Evolutionary conservation across 805 yeast species (phyloP), one percentile per base, ranked within the genome.

Genomic region (Naumovozyma dairenensis): DNA sequence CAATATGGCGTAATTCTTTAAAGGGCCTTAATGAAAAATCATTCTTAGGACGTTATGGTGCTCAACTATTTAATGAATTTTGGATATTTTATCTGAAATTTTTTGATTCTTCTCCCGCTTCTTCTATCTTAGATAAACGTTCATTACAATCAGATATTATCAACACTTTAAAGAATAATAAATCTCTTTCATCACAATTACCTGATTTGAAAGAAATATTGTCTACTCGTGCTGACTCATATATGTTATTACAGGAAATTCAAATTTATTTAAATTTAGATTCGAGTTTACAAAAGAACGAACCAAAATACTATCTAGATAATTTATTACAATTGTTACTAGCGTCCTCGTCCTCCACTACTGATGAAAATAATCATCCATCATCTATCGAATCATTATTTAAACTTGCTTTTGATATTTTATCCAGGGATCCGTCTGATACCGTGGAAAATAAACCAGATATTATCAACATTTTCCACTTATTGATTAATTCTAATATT

Each of bases 1-100:
- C 50, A 3, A 38, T 63, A 7, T 51, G 67, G 53, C 42, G 43
- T 17, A 38, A 42, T 3, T 46, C 54, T 35, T 42, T 57, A 21
- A 28, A 41, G 8, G 31, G 38, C 5, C 59, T 63, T 31, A 43
- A 53, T 8, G 37, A 44, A 2, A 56, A 51, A 38, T 47, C 57
- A 18, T 46, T 48, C 13, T 41, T 53, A 15, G 53, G 63, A 0
- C 52, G 59, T 37, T 49, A 38, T 27, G 61, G 63, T 18, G 40
- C 48, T 1, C 44, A 52, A 16, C 46, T 56, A 32, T 46, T 60
- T 21, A 36, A 41, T 6, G 57, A 60, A 27, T 55, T 61, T 19
- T 51, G 64, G 51, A 35, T 21, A 1, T 27, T 52, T 12, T 59
- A 53, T 35, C 18, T 58, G 9, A 43, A 43, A 9, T 43, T 55